A percentile compares a stretch with the other conserved stretches of the same genome.
These are phyloP conservation scores for Fomitopsis pinicola DNA, from an alignment of 1,284 basidiomycete species.

Conservation along the genomic window DNA sequence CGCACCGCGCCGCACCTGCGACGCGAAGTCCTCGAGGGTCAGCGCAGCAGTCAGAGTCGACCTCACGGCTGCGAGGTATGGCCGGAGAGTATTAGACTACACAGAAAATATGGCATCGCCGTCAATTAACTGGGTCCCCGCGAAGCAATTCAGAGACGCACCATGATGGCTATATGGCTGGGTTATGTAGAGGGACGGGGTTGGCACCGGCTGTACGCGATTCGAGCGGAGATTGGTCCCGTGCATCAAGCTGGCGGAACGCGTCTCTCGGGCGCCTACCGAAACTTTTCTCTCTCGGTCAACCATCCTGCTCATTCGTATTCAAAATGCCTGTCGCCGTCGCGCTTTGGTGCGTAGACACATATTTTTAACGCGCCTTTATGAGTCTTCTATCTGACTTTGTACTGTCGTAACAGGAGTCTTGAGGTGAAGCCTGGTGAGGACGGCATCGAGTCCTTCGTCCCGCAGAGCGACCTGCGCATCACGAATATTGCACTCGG, in stretches of 20 bases:
- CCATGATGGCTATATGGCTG: slow-evolving; percentile 34
- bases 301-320: slow-evolving; percentile 7
- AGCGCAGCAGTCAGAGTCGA: slow-evolving; percentile 96
- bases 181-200: slow-evolving; percentile 6
- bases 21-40: slow-evolving; percentile 96
- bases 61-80: slow-evolving; percentile 94
- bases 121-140: background rate
- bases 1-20: slow-evolving; percentile 60
- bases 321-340: slow-evolving; percentile 52
- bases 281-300: slow-evolving; percentile 16
- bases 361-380: slow-evolving; percentile 12
- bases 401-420: slow-evolving; percentile 43
- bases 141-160: slow-evolving; percentile 18
- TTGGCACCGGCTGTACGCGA: slow-evolving; percentile 10
- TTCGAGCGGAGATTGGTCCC: slow-evolving; percentile 21
- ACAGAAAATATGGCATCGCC: background rate
- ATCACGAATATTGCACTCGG: slow-evolving; percentile 86
- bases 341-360: slow-evolving; percentile 53
- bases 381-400: slow-evolving; percentile 5
- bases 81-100: slow-evolving; percentile 81
- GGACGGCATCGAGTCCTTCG: slow-evolving; percentile 43
- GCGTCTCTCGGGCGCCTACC: slow-evolving; percentile 14
- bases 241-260: slow-evolving; percentile 17
- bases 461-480: slow-evolving; percentile 68
- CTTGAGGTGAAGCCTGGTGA: slow-evolving; percentile 58